Conservation (phyloP, 148 eudicot genomes). For the Cornus suecica region DNA sequence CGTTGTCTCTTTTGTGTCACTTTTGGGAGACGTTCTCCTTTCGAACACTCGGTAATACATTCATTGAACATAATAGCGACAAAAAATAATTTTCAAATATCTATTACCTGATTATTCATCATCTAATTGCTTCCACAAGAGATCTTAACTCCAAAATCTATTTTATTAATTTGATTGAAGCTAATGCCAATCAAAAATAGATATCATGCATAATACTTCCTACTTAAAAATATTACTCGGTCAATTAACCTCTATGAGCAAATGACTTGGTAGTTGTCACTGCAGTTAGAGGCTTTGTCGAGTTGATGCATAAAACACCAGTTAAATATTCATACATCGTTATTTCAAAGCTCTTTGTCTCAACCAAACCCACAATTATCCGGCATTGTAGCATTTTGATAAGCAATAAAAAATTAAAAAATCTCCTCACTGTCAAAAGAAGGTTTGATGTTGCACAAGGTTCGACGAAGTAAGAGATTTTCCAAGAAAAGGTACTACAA, state of each 20-base stretch:
- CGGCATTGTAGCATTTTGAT: background rate
- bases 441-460: slow-evolving; percentile 5
- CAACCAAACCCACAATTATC: background rate
- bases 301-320: background rate
- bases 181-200: background rate
- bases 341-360: background rate
- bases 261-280: background rate
- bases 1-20: too few relatives aligned
- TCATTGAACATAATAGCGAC: too few relatives aligned
- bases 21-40: too few relatives aligned
- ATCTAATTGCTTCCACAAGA: too few relatives aligned
- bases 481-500: background rate
- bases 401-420: slow-evolving; percentile 1
- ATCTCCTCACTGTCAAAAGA: background rate
- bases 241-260: background rate
- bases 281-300: background rate
- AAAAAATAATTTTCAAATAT: too few relatives aligned
- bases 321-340: background rate
- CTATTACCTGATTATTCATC: too few relatives aligned
- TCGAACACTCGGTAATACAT: too few relatives aligned
- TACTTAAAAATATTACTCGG: background rate
- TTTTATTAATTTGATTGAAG: too few relatives aligned
- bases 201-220: background rate
- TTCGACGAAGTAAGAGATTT: slow-evolving; percentile 7
- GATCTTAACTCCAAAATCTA: too few relatives aligned